Base-by-base conservation (phyloP, 1,284 basidiomycete genomes). In the Cryptococcus sp. region DNA sequence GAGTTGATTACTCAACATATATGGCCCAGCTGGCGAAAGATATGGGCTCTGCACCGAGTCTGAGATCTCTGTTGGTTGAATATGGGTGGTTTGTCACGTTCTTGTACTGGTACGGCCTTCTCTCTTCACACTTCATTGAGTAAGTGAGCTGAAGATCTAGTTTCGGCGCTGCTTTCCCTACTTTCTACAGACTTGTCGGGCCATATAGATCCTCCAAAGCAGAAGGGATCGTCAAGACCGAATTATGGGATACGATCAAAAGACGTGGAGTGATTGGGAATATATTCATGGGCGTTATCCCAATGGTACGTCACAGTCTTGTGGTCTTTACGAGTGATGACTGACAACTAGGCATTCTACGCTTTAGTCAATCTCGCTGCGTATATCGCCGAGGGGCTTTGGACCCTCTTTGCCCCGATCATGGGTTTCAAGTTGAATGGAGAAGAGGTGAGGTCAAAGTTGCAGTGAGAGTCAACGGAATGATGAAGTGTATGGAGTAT, bases 221-320 rank as follows among this genome's bases (percentile, higher is more conserved):
- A 1, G 72, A 77, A 5, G 54, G 68, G 3, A 78, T 83, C 25
- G 77, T 81, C 50, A 78, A 78, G 63, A 81, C 79, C 1, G 84
- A 85, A 64, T 72, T 85, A 14, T 84, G 81, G 80, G 83, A 85
- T 34, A 84, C 83, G 1, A 81, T 85, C 51, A 77, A 72, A 9
- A 76, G 84, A 0, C 72, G 83, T 43, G 83, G 83, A 0, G n/a
- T 80, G 1, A 57, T 78, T 0, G 83, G 83, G 0, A 85, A 85
- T 61, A 52, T 85, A 3, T 68, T 81, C 48, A 84, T 85, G 83
- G 84, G 82, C 3, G 62, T 82, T 13, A 78, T 83, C 19, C 81
- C 81, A 0, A 82, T 82, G 79, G 60, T 76, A 5, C 52, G 64
- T 60, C 14, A n/a, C 24, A n/a, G n/a, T 28, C 2, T n/a, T n/a